Evolutionary conservation across 2,329 filamentous ascomycete genomes (phyloP), one percentile per base, ranked within the genome.

Genomic region (Talaromyces atroroseus): DNA sequence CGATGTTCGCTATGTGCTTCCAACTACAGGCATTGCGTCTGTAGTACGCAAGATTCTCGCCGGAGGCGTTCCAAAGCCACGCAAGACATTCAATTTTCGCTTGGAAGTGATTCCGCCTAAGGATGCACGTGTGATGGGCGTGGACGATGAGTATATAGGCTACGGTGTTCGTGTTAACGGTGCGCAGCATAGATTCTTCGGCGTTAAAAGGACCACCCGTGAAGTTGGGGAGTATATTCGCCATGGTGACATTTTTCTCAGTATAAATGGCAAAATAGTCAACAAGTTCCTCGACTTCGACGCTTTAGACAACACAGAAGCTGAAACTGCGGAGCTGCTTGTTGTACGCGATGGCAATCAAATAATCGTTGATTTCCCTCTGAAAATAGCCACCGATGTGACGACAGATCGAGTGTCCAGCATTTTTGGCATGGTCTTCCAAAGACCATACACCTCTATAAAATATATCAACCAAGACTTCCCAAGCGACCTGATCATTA

Each of bases 111-210:
- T 55, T 40, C 47, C 20, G 18, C 38, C 53, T 6, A 55, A 55
- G 21, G 48, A 55, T 50, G 53, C 53, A 8, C 53, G 53, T 24
- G 40, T 50, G 5, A 45, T 55, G 18, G 53, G 53, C 24, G 53
- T 55, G 29, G 6, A 20, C 16, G 53, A 55, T 36, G 53, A 46
- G 20, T 45, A 55, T 55, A 55, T 55, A 14, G 20, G 7, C 11
- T 32, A 36, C 16, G 53, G 53, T 16, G 12, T 55, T 11, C 46
- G 53, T 24, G 47, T 29, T 3, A 55, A 55, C 29, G 53, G 53
- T n/a, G 53, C 53, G 11, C 53, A 55, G 18, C 53, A 55, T 50
- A 47, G 53, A 45, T 55, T 55, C 20, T 55, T 55, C 38, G 24
- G 53, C 38, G 47, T 55, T 8, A 34, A 38, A 45, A 50, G 53